These are phyloP conservation scores for Linnemannia hyalina DNA, from an alignment of 192 early-diverging fungal species.

Conservation along the genomic window DNA sequence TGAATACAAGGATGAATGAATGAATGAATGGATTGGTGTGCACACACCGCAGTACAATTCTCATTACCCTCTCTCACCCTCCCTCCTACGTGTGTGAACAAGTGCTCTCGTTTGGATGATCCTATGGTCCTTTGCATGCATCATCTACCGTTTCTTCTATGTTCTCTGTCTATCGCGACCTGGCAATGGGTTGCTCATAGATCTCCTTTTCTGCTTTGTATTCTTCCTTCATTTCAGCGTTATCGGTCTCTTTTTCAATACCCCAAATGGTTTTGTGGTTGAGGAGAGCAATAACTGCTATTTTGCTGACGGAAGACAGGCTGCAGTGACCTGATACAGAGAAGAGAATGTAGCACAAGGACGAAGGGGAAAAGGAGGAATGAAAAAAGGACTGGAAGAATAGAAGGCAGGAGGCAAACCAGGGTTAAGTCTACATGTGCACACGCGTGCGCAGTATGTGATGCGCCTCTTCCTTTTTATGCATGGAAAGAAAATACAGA, in stretches of 20 bases:
- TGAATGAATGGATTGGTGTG: not conserved
- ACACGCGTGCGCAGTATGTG: not conserved
- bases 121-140: too few species aligned
- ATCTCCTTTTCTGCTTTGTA: not conserved
- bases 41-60: not conserved
- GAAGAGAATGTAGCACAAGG: not conserved
- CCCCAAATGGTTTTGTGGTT: not conserved
- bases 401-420: not conserved
- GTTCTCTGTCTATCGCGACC: not conserved
- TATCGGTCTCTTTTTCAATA: not conserved
- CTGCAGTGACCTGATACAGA: not conserved
- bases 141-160: not conserved
- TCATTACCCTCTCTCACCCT: too few species aligned
- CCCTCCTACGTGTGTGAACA: too few species aligned
- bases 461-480: not conserved
- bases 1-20: too few species aligned
- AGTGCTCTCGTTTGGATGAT: too few species aligned
- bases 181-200: too few species aligned
- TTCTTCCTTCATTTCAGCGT: not conserved
- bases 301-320: not conserved
- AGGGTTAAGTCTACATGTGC: not conserved
- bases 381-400: not conserved
- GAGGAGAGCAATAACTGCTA: not conserved
- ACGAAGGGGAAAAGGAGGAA: too few species aligned
- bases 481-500: not conserved